Evolutionary conservation across 2,329 filamentous ascomycete genomes (phyloP).

Genomic region (Arthroderma uncinatum): DNA sequence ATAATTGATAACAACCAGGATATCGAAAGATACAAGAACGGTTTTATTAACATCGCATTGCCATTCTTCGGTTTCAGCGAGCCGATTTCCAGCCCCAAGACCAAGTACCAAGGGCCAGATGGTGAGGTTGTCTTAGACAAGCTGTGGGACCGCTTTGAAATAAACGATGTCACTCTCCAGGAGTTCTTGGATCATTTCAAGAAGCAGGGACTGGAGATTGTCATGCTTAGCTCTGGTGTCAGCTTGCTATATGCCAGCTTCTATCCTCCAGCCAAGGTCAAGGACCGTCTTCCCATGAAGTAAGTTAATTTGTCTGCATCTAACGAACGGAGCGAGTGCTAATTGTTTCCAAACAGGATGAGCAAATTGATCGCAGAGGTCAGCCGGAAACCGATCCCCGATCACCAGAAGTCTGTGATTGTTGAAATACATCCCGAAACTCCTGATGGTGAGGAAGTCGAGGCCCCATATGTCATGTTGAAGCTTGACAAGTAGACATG

Average conservation of each 20-base stretch:
- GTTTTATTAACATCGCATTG: slow-evolving; percentile 89
- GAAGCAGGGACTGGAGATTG: slow-evolving; percentile 66
- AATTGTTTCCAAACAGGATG: slow-evolving; percentile 47
- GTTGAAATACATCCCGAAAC: slow-evolving; percentile 95
- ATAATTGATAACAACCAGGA: slow-evolving; percentile 92
- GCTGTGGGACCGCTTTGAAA: slow-evolving; percentile 95
- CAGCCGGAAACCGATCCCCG: slow-evolving; percentile 82
- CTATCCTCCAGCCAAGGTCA: slow-evolving; percentile 70
- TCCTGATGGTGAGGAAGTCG: slow-evolving; percentile 78
- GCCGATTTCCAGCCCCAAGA: slow-evolving; percentile 87
- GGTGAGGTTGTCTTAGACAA: slow-evolving; percentile 78
- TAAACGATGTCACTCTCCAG: slow-evolving; percentile 70
- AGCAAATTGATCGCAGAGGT: slow-evolving; percentile 79
- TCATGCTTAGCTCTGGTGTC: slow-evolving; percentile 95
- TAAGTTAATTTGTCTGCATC: slow-evolving; percentile 34
- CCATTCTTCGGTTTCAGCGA: slow-evolving; percentile 99
- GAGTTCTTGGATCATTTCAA: slow-evolving; percentile 77
- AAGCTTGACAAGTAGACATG: slow-evolving; percentile 42
- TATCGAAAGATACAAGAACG: slow-evolving; percentile 98
- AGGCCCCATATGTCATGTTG: slow-evolving; percentile 93
- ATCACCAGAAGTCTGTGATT: slow-evolving; percentile 88
- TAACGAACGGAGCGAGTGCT: neutral
- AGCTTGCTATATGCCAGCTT: slow-evolving; percentile 90
- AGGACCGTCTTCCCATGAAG: slow-evolving; percentile 66
- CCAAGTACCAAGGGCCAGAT: slow-evolving; percentile 71